Conservation (phyloP, 352 stramenopile genomes). For the Globisporangium yorkense region DNA sequence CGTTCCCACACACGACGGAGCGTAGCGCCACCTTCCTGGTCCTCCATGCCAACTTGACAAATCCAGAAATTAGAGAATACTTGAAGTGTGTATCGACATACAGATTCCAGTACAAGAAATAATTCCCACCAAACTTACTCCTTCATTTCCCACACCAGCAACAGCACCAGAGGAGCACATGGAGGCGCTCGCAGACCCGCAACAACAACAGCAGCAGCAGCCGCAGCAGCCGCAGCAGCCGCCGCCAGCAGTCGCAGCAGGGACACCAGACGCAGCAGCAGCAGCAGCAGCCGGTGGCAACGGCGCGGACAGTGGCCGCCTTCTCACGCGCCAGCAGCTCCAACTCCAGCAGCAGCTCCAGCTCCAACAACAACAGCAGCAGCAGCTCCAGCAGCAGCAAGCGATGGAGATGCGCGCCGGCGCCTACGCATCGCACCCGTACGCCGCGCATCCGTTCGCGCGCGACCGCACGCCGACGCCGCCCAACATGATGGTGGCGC, state of each 20-base stretch:
- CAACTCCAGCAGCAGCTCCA: constrained; percentile 1
- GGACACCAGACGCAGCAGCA: constrained; percentile 6
- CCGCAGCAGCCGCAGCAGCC: not conserved
- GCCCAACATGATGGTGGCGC: constrained; percentile 6
- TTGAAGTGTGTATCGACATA: no score
- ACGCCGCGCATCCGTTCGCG: constrained; percentile 9
- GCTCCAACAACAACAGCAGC: constrained; percentile 4
- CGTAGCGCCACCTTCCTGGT: no score
- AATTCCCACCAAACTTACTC: not conserved
- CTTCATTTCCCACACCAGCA: not conserved
- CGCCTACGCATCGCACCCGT: constrained; percentile 6
- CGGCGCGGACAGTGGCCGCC: not conserved
- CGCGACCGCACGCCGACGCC: constrained; percentile 14
- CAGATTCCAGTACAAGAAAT: no score
- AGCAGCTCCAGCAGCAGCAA: constrained; percentile 7
- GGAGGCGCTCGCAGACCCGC: not conserved
- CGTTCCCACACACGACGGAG: no score
- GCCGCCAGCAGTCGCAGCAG: constrained; percentile 2
- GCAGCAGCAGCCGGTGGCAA: not conserved
- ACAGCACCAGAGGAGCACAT: not conserved
- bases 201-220: no score
- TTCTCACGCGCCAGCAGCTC: constrained; percentile 12
- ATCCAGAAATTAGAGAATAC: no score
- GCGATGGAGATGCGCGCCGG: constrained; percentile 10
- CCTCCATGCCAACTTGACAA: no score